These are phyloP conservation scores for Psophocarpus tetragonolobus DNA, from an alignment of 306 rosid species.

Conservation along the genomic window DNA sequence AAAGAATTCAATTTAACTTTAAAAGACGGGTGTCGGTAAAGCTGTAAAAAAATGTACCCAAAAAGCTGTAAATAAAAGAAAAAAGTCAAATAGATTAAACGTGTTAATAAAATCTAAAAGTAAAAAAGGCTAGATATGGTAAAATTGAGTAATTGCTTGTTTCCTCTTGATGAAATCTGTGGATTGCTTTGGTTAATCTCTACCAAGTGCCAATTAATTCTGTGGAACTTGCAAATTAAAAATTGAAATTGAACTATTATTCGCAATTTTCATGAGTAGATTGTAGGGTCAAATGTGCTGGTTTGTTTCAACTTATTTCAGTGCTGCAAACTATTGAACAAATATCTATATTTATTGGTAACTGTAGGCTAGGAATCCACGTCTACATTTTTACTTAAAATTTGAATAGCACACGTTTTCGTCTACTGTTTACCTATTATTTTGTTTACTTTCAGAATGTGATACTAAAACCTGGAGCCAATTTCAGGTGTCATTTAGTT, in stretches of 20 bases:
- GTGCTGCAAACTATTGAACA: background rate
- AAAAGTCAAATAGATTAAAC: background rate
- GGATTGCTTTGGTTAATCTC: background rate
- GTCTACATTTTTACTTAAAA: background rate
- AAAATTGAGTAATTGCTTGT: background rate
- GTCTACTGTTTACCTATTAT: conserved; percentile 6
- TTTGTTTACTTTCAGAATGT: conserved; percentile 9
- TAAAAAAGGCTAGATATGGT: background rate
- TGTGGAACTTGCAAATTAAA: background rate
- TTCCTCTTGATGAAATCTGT: too few species aligned
- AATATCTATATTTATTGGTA: background rate
- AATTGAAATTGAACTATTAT: background rate
- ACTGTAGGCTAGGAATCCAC: background rate
- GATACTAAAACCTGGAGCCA: conserved; percentile 18
- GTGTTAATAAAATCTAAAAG: background rate
- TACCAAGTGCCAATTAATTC: background rate
- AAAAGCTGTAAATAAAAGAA: too few species aligned
- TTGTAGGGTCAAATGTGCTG: background rate
- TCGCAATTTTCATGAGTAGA: background rate
- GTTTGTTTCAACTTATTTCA: conserved; percentile 4
- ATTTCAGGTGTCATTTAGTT: conserved; percentile 31
- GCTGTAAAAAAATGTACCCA: too few species aligned
- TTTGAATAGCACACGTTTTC: background rate
- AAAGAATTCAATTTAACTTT: background rate
- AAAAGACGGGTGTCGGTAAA: background rate